phyloP scores from a whole-genome alignment of 129 eudicot genomes.

The Helianthus annuus region HanXRQr2.0-SUNRISE NC_035447.2:7144901-7145400 shows the following conservation, averaged over 20 bases:
- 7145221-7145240: slow-evolving; percentile 46
- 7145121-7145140: slow-evolving; percentile 10
- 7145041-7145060: no score
- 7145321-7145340: neutral
- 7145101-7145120: no score
- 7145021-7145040: no score
- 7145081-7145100: no score
- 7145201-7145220: slow-evolving; percentile 91
- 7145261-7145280: slow-evolving; percentile 69
- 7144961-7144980: no score
- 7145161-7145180: slow-evolving; percentile 90
- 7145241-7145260: slow-evolving; percentile 76
- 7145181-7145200: slow-evolving; percentile 80
- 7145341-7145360: slow-evolving; percentile 32
- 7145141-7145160: slow-evolving; percentile 78
- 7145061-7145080: no score
- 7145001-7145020: no score
- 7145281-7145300: neutral
- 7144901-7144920: no score
- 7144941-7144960: no score
- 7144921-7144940: no score
- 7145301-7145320: slow-evolving; percentile 20
- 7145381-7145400: slow-evolving; percentile 53
- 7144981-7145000: no score
- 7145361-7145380: slow-evolving; percentile 77